Evolutionary conservation across 345 rosid genomes (phyloP), one percentile per base, ranked within the genome.

Genomic region (Acer saccharum): DNA sequence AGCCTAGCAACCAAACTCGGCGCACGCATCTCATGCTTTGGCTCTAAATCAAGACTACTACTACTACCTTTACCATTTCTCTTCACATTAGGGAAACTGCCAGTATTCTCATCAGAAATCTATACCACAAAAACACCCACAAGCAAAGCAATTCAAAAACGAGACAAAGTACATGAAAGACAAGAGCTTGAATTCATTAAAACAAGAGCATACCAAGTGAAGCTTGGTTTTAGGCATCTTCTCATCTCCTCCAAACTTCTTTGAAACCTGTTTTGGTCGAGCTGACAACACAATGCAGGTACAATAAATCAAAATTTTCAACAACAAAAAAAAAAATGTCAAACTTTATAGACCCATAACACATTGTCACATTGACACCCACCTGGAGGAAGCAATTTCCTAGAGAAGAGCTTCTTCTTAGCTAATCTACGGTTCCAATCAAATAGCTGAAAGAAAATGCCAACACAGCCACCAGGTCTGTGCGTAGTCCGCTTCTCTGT

Each of bases 1-100:
- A 96, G 87, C 90, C 93, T 91, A 54, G 97, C 99, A 73, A 96
- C 97, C 84, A 96, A 83, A 79, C 97, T 78, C 1, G 97, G 97
- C 75, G 92, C 50, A 78, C 80, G 79, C 93, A 90, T 90, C 70
- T 90, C 98, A 69, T 83, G 89, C 87, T 87, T 91, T 55, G 75
- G 81, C 71, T 83, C 85, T 58, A 43, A 65, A 62, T 77, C 84
- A 17, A 71, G 74, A 80, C 65, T 76, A 68, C 71, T 77, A 72
- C 68, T 81, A 72, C 27, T 48, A 46, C 77, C 71, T 68, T 64
- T 75, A 52, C 84, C 74, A 71, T 79, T 92, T 78, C 78, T 90
- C 84, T 84, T 89, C 65, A 75, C 48, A 85, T 65, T 81, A 0
- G 93, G 98, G 72, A 91, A 93, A 43, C 91, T 89, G 67, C 91